A percentile compares a stretch with the other conserved stretches of the same genome.
Conservation (phyloP, 371 early-diverging fungal species). For the Apophysomyces ossiformis region DNA sequence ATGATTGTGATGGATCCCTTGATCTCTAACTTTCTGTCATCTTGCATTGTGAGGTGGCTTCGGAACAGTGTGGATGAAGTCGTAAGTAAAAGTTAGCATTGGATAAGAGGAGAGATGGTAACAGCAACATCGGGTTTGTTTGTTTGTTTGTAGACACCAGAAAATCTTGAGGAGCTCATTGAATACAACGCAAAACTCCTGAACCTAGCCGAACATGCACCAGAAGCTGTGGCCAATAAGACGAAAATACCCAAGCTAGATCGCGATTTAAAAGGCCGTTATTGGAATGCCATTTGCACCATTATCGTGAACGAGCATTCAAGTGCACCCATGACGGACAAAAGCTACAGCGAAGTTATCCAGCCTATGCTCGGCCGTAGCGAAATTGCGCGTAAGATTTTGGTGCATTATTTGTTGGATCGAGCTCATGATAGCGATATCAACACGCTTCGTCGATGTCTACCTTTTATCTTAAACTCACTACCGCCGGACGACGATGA, state of each 20-base stretch:
- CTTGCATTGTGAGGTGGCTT: constrained; percentile 41
- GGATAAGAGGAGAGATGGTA: too few species aligned
- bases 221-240: constrained; percentile 30
- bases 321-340: constrained; percentile 23
- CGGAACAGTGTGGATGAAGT: constrained; percentile 39
- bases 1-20: constrained; percentile 67
- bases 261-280: constrained; percentile 31
- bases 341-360: constrained; percentile 10
- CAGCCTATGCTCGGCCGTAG: constrained; percentile 32
- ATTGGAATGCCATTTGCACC: constrained; percentile 39
- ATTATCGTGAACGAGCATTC: constrained; percentile 40
- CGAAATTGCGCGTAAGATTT: constrained; percentile 60
- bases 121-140: too few species aligned
- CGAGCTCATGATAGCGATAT: constrained; percentile 48
- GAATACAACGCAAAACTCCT: constrained; percentile 58
- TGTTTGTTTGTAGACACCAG: constrained; percentile 18
- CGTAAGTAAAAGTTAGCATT: constrained; percentile 2
- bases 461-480: constrained; percentile 48
- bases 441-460: constrained; percentile 38
- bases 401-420: constrained; percentile 58
- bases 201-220: constrained; percentile 62
- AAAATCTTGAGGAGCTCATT: constrained; percentile 39
- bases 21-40: constrained; percentile 57
- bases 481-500: constrained; percentile 35
- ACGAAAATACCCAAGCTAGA: constrained; percentile 46